Evolutionary conservation across 2,329 filamentous ascomycete species (phyloP).

Genomic region (Drechmeria coniospora): DNA sequence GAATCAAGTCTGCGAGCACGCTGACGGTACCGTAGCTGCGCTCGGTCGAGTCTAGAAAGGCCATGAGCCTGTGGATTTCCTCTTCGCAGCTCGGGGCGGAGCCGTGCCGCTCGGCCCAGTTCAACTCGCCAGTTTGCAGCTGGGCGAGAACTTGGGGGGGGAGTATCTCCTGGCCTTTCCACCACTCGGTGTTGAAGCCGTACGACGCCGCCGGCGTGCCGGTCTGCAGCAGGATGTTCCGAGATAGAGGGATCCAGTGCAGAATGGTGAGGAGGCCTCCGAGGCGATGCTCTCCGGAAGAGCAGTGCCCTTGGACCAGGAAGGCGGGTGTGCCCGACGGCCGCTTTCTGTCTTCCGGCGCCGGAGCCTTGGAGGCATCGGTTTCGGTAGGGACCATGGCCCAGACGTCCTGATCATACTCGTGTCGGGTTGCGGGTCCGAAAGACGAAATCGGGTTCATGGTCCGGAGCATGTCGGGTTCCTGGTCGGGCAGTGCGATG

Average conservation of each 20-base stretch:
- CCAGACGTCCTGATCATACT: conserved; percentile 43
- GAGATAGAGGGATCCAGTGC: conserved; percentile 41
- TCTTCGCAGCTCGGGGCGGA: conserved; percentile 26
- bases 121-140: conserved; percentile 14
- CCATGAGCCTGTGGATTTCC: conserved; percentile 46
- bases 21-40: conserved; percentile 43
- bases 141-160: conserved; percentile 20
- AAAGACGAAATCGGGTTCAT: too few species aligned
- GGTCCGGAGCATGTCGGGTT: conserved; percentile 25
- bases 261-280: conserved; percentile 42
- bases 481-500: conserved; percentile 26
- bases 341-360: conserved; percentile 29
- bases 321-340: conserved; percentile 31
- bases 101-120: conserved; percentile 14
- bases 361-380: conserved; percentile 6
- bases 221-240: conserved; percentile 36
- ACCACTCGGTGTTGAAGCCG: conserved; percentile 43
- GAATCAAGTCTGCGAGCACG: conserved; percentile 23
- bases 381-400: conserved; percentile 35
- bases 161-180: conserved; percentile 39
- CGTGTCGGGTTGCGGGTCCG: conserved; percentile 40
- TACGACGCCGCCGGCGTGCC: conserved; percentile 29
- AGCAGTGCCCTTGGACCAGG: conserved; percentile 22
- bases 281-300: conserved; percentile 24
- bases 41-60: conserved; percentile 45